Evolutionary conservation across 495 filamentous ascomycete species (phyloP), one percentile per base, ranked within the genome.

Genomic region (Penicillium salamii): DNA sequence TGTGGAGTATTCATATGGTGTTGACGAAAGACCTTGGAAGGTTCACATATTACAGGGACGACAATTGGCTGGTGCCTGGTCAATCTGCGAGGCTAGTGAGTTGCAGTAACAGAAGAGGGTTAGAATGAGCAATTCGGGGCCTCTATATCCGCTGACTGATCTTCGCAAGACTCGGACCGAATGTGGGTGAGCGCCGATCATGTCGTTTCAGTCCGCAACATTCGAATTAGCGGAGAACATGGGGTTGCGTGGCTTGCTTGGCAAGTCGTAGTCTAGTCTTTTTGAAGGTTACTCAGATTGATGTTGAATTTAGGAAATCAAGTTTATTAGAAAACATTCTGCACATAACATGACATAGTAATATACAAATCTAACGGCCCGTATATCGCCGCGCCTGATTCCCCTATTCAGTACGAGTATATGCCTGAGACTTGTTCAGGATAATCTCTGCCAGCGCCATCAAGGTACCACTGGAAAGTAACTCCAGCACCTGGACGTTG

Each of bases 401-500:
- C n/a, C 23, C 7, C 33, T 18, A 45, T 24, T 48, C 35, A 18
- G 13, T 9, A 14, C 18, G 26, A 15, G 35, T 48, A 17, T 48
- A 63, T 23, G 53, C 41, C 42, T 57, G 58, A 19, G 63, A 66
- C 46, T 66, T 64, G n/a, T 48, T 55, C 13, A 64, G 19, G 42
- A 66, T 66, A 42, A 64, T 57, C 46, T 59, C 63, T 4, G 61
- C 60, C 52, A 64, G 37, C 3, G 61, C 58, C 52, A 62, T 56
- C 50, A 62, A 54, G 36, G 54, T 63, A 13, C 61, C 61, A 42
- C 60, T 59, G 7, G 63, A 64, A 40, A 66, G 20, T 28, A 66
- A 37, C 37, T 69, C 66, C 28, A 70, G 44, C 14, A 70, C 61
- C 35, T 68, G 62, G 21, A 69, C 59, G 46, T 70, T 65, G 3